Percentiles rank a stretch among this genome's conserved stretches.
Conservation (phyloP, 129 eudicot genomes). For the carrot (Daucus carota) region DH1_v3.0 NC_030389.2:38363501-38364000, state of each 20-base stretch:
- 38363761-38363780: not conserved
- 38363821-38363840: conserved; percentile 88
- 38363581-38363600: conserved; percentile 76
- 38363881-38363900: conserved; percentile 60
- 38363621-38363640: conserved; percentile 90
- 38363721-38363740: conserved; percentile 52
- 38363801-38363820: conserved; percentile 65
- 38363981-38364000: not conserved
- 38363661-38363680: conserved; percentile 80
- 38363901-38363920: conserved; percentile 82
- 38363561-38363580: conserved; percentile 33
- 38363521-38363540: too few relatives aligned
- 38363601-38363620: conserved; percentile 81
- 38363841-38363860: conserved; percentile 76
- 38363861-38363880: conserved; percentile 72
- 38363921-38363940: conserved; percentile 67
- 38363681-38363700: conserved; percentile 74
- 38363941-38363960: conserved; percentile 65
- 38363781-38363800: not conserved
- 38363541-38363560: not conserved
- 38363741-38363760: not conserved
- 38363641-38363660: conserved; percentile 92
- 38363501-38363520: too few relatives aligned
- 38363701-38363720: conserved; percentile 99
- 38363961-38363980: not conserved